These are phyloP conservation scores for Benincasa hispida DNA, from an alignment of 306 rosid species.

Conservation along the genomic window DNA sequence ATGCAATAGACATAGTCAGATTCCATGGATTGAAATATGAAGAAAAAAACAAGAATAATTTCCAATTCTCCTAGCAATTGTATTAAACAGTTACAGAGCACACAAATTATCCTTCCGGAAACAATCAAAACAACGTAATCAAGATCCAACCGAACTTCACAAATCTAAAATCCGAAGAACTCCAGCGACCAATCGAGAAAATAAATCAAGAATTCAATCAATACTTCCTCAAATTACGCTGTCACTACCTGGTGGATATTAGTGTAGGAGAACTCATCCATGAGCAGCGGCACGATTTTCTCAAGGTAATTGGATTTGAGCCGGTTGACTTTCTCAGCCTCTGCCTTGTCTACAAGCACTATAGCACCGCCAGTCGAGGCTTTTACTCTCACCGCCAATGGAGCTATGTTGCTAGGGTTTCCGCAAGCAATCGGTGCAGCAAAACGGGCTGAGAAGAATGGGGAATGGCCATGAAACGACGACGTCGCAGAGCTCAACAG, in stretches of 20 bases:
- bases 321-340: slow-evolving; percentile 46
- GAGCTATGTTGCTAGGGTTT: slow-evolving; percentile 20
- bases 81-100: not conserved
- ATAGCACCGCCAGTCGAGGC: slow-evolving; percentile 31
- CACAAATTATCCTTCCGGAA: not conserved
- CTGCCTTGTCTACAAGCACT: slow-evolving; percentile 77
- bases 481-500: slow-evolving; percentile 55
- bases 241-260: slow-evolving; percentile 51
- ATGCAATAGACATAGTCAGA: not conserved
- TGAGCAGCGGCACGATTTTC: slow-evolving; percentile 62
- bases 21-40: not conserved
- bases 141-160: not conserved
- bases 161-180: not conserved
- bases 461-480: slow-evolving; percentile 52
- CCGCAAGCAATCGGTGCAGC: slow-evolving; percentile 9
- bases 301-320: slow-evolving; percentile 53
- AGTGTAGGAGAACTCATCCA: slow-evolving; percentile 73
- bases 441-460: slow-evolving; percentile 17
- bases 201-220: not conserved
- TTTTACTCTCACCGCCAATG: slow-evolving; percentile 29
- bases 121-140: not conserved
- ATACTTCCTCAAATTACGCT: not conserved
- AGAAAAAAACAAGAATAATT: not conserved
- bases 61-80: not conserved
- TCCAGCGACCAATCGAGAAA: not conserved